Conservation (phyloP, 495 filamentous ascomycete species). For the Aspergillus homomorphus region DNA sequence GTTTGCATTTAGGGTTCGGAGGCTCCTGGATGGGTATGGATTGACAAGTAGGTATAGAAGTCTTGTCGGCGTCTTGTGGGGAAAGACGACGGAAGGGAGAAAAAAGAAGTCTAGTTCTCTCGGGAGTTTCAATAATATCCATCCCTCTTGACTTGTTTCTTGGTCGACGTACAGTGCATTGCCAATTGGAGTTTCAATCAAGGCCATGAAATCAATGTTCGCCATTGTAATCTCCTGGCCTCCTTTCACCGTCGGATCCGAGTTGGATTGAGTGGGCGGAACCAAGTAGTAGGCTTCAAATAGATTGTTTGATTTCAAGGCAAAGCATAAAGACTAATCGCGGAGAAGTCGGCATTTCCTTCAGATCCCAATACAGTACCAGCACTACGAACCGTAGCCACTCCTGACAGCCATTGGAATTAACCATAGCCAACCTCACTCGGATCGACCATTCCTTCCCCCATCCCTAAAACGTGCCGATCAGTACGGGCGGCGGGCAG, state of each 20-base stretch:
- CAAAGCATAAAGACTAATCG: background rate
- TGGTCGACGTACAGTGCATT: too few relatives aligned
- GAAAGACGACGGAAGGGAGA: background rate
- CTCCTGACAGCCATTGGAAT: background rate
- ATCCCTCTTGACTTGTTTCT: too few relatives aligned
- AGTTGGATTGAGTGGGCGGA: background rate
- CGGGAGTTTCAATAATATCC: too few relatives aligned
- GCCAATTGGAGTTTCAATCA: background rate
- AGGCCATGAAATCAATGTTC: background rate
- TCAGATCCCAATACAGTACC: background rate
- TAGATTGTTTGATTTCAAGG: background rate
- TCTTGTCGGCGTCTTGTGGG: background rate
- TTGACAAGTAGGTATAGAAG: background rate
- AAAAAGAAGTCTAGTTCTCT: background rate
- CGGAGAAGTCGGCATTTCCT: background rate
- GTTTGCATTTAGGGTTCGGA: constrained; percentile 15
- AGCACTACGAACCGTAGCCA: background rate
- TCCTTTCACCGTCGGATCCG: background rate
- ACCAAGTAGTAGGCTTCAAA: background rate
- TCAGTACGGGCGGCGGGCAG: constrained; percentile 14
- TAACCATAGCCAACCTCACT: constrained; percentile 3
- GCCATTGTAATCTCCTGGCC: background rate
- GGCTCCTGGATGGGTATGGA: constrained; percentile 1
- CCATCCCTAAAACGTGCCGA: constrained; percentile 15
- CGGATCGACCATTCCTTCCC: constrained; percentile 13